phyloP scores from a whole-genome alignment of 306 rosid species.

The Cicer chorassanicum region DNA sequence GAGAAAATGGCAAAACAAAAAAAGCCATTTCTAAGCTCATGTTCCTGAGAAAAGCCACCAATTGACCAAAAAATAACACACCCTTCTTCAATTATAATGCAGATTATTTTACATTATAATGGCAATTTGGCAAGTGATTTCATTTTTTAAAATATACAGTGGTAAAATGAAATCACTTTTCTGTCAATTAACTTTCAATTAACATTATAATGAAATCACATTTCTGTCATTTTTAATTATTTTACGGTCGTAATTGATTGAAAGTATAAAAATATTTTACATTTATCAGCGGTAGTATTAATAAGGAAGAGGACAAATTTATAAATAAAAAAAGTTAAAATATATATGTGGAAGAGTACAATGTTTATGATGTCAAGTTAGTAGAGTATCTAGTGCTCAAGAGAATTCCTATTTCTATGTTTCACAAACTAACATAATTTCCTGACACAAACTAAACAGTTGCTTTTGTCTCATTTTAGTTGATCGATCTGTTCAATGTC shows the following conservation, averaged over 20 bases:
- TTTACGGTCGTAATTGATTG: no score
- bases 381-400: neutral
- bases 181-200: no score
- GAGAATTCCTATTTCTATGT: neutral
- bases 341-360: constrained; percentile 12
- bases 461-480: constrained; percentile 39
- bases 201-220: no score
- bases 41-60: constrained; percentile 28
- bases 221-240: no score
- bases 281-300: neutral
- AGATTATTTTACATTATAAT: no score
- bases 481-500: constrained; percentile 49
- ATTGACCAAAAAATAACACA: constrained; percentile 13
- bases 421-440: constrained; percentile 23
- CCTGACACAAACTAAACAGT: constrained; percentile 41
- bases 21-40: constrained; percentile 20
- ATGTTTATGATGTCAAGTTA: constrained; percentile 17
- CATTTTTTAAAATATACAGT: no score
- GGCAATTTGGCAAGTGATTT: no score
- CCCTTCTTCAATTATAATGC: constrained; percentile 70
- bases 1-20: constrained; percentile 38
- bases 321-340: no score
- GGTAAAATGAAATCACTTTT: no score
- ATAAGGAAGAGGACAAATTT: constrained; percentile 19
- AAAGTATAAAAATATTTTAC: no score